Conservation (phyloP, 345 rosid species). For the Syzygium aqueum region DNA sequence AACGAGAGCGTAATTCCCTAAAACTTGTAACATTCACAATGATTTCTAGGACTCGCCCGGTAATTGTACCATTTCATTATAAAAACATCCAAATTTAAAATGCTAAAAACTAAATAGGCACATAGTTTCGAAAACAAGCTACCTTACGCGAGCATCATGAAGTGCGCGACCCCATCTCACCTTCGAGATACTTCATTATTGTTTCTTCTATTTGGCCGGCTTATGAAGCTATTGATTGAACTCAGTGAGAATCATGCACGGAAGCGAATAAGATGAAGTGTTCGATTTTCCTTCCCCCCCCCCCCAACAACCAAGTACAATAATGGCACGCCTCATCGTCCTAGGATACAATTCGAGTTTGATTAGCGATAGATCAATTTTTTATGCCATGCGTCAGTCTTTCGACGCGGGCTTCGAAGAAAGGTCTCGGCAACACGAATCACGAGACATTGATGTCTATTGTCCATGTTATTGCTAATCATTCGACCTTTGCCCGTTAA, state of each 20-base stretch:
- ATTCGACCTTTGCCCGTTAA: not conserved
- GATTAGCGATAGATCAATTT: not conserved
- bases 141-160: fast-evolving
- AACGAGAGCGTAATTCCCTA: not conserved
- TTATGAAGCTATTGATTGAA: not conserved
- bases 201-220: not conserved
- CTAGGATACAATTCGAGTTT: not conserved
- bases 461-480: not conserved
- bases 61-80: not conserved
- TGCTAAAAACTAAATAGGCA: not conserved
- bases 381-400: not conserved
- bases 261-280: not conserved
- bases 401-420: not conserved
- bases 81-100: not conserved
- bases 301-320: not conserved
- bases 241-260: not conserved
- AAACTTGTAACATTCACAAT: not conserved
- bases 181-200: not conserved
- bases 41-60: not conserved
- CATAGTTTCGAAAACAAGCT: not conserved
- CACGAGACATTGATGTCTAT: not conserved
- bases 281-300: not conserved
- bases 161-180: not conserved
- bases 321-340: fast-evolving
- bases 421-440: not conserved